Evolutionary conservation across 73 alveolate species (phyloP).

Genomic region (Paramecium pentaurelia): DNA sequence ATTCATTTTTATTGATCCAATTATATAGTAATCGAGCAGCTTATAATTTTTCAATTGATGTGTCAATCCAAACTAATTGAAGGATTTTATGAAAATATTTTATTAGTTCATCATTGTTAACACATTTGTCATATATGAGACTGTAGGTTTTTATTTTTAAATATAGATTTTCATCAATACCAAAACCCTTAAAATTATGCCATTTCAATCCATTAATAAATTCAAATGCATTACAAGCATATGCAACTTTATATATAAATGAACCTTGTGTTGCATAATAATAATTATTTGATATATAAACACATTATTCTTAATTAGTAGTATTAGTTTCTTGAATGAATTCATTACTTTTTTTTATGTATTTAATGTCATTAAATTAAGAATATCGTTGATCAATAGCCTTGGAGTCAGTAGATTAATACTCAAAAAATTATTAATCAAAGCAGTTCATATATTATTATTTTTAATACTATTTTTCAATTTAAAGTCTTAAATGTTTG

Average conservation of each 20-base stretch:
- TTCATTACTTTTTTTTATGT: not conserved
- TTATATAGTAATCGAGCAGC: not conserved
- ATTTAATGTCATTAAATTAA: not conserved
- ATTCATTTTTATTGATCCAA: not conserved
- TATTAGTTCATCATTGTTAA: not conserved
- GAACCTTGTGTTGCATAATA: not conserved
- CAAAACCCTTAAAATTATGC: not conserved
- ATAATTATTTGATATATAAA: not conserved
- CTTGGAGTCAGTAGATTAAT: not conserved
- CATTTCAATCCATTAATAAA: not conserved
- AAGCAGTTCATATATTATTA: not conserved
- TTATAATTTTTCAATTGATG: conserved; percentile 9
- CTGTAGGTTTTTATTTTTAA: not conserved
- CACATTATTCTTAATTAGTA: not conserved
- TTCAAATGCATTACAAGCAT: not conserved
- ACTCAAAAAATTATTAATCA: not conserved
- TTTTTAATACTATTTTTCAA: not conserved
- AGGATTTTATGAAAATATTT: not conserved
- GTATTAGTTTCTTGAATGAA: not conserved
- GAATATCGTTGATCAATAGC: not conserved
- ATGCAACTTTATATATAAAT: not conserved
- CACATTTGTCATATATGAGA: not conserved
- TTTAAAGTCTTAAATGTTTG: not conserved
- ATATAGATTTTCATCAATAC: not conserved
- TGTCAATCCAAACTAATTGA: not conserved